A percentile compares a stretch with the other conserved stretches of the same genome.
phyloP scores from a whole-genome alignment of 805 yeast species.

The Starmerella potacharoeniae region DNA sequence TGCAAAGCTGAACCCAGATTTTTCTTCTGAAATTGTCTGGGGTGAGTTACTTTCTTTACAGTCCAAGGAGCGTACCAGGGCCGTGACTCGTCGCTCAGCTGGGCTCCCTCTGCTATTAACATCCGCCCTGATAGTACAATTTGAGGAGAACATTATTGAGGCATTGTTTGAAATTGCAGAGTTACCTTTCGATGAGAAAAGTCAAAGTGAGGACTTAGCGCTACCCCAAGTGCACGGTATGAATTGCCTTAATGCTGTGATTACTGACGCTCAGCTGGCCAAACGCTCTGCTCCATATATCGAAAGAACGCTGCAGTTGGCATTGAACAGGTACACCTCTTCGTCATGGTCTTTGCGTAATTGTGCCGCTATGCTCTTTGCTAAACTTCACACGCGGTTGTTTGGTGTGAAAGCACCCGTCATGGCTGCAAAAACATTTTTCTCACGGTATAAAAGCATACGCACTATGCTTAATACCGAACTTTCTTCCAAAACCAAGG shows the following conservation, averaged over 20 bases:
- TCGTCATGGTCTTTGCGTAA: slow-evolving; percentile 78
- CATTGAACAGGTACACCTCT: slow-evolving; percentile 54
- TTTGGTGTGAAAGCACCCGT: slow-evolving; percentile 44
- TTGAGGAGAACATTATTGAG: slow-evolving; percentile 40
- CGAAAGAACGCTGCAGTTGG: slow-evolving; percentile 46
- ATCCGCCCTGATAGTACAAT: slow-evolving; percentile 5
- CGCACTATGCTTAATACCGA: slow-evolving; percentile 36
- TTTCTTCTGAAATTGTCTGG: slow-evolving; percentile 5
- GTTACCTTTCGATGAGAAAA: slow-evolving; percentile 35
- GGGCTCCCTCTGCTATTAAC: slow-evolving; percentile 76
- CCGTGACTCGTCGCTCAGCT: slow-evolving; percentile 81
- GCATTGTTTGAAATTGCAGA: slow-evolving; percentile 45
- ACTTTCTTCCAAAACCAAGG: slow-evolving; percentile 16
- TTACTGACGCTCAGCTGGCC: slow-evolving; percentile 59
- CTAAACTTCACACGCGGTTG: slow-evolving; percentile 67
- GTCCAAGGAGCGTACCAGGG: slow-evolving; percentile 32
- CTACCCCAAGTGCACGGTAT: slow-evolving; percentile 91
- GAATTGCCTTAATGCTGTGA: slow-evolving; percentile 66
- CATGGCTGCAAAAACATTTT: slow-evolving; percentile 55
- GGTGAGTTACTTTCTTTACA: background rate
- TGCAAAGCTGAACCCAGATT: slow-evolving; percentile 35
- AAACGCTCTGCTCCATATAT: slow-evolving; percentile 40
- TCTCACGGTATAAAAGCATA: slow-evolving; percentile 49
- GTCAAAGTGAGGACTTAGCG: slow-evolving; percentile 44
- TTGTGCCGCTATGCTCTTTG: slow-evolving; percentile 86